Evolutionary conservation across 169 alveolate genomes (phyloP).

Genomic region (Besnoitia besnoiti): DNA sequence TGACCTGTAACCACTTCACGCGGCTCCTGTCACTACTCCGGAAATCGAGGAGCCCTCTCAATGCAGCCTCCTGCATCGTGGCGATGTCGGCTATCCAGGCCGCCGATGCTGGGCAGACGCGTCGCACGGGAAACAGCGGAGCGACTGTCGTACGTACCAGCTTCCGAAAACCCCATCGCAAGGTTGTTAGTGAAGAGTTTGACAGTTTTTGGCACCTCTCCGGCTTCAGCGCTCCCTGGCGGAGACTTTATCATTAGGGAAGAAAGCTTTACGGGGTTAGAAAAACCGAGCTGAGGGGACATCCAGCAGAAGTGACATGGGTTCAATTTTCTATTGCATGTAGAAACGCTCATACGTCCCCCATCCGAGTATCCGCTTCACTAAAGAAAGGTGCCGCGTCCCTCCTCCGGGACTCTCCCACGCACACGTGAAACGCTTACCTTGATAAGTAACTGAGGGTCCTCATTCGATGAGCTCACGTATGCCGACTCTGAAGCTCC

Average conservation of each 20-base stretch:
- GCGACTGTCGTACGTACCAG: background rate
- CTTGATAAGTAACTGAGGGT: conserved; percentile 35
- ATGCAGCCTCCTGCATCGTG: no score
- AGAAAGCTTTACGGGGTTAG: conserved; percentile 11
- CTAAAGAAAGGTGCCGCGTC: no score
- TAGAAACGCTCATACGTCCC: no score
- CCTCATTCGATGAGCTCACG: conserved; percentile 7
- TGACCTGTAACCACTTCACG: no score
- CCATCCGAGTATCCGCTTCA: no score
- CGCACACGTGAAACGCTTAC: background rate
- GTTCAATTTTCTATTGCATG: no score
- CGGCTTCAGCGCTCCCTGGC: conserved; percentile 39
- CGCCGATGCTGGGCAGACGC: background rate
- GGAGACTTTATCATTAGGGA: conserved; percentile 5
- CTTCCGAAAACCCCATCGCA: conserved; percentile 36
- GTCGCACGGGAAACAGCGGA: background rate
- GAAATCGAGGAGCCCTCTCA: no score
- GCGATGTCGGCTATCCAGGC: background rate
- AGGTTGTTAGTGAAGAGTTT: conserved; percentile 39
- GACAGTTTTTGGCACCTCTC: background rate
- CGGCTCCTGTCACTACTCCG: no score
- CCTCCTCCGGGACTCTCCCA: no score
- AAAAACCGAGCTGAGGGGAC: conserved; percentile 25
- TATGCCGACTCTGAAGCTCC: background rate
- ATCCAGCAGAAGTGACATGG: no score